phyloP scores from a whole-genome alignment of 768 basidiomycete species.

The Leccinum variicolor region DNA sequence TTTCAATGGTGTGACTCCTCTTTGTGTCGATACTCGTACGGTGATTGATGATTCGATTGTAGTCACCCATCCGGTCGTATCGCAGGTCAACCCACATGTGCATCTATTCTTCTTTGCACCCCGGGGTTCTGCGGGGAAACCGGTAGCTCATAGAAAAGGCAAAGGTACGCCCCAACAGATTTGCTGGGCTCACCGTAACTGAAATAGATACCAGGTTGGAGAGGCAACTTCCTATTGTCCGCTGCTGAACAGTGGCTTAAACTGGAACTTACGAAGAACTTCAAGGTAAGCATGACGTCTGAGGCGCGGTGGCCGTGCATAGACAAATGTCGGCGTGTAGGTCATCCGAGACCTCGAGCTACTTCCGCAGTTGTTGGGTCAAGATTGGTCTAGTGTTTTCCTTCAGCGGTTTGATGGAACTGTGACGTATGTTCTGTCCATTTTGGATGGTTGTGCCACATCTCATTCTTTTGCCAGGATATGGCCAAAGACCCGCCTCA shows the following conservation, averaged over 20 bases:
- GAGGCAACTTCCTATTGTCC: constrained; percentile 90
- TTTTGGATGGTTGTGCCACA: constrained; percentile 13
- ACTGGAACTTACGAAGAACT: constrained; percentile 94
- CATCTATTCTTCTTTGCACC: constrained; percentile 96
- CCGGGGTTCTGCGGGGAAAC: constrained; percentile 83
- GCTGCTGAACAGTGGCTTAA: constrained; percentile 95
- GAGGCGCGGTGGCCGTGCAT: not conserved
- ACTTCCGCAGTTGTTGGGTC: constrained; percentile 87
- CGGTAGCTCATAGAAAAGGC: constrained; percentile 90
- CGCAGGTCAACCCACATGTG: constrained; percentile 89
- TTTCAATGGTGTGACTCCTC: constrained; percentile 61
- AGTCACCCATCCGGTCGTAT: constrained; percentile 93
- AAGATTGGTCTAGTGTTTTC: constrained; percentile 97
- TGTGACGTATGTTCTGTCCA: constrained; percentile 64
- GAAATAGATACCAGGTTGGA: constrained; percentile 61
- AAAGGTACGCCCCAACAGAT: constrained; percentile 51
- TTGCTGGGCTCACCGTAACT: not conserved
- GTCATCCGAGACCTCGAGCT: constrained; percentile 95
- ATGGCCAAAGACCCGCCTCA: constrained; percentile 79
- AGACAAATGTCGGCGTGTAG: constrained; percentile 27
- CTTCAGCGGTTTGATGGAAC: constrained; percentile 89
- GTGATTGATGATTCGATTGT: constrained; percentile 1
- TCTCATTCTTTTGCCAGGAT: constrained; percentile 48
- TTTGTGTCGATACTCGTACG: not conserved
- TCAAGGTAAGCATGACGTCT: constrained; percentile 51